Base-by-base conservation (phyloP, 2,329 filamentous ascomycete species). In the Alternaria sp. region DNA sequence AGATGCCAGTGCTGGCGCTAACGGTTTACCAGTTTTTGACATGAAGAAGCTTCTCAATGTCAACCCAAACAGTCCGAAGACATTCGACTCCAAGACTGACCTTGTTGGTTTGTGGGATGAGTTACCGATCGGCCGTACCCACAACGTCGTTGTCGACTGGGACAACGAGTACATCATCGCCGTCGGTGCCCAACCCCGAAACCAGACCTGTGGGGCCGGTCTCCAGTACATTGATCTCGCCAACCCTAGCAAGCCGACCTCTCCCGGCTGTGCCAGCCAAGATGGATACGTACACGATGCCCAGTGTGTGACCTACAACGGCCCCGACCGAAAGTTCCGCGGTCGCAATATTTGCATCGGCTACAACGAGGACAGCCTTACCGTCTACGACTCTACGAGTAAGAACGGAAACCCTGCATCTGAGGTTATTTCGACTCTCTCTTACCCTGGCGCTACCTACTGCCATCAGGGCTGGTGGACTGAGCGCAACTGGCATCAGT, bases 281-380 rank as follows among this genome's bases (percentile, higher is more conserved):
- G 85, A 86, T 69, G 84, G 84, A 52, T 87, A 87, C 69, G 84
- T 86, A 5, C 85, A 87, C 70, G 85, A 87, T 65, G 85, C 85
- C 2, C 85, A 88, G 72, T 87, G 85, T 69, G 75, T 87, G 8
- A 80, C 81, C 39, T 85, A 84, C 75, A 80, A 78, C 8, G 84
- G 84, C 0, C 83, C 83, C 0, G 79, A 85, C 62, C 71, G 72
- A 33, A 70, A 77, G 33, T 86, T 83, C 72, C 69, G 73, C 3
- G 82, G 80, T 11, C 77, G 77, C 8, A 82, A 86, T 50, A 84
- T 86, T 65, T 86, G 84, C 79, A 82, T 84, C 70, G 82, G 80
- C 31, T 85, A 84, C 76, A 84, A 85, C 71, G 83, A 84, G 60
- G 81, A 83, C 67, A 80, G 80, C 0, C 66, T 83, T 51, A 83